Evolutionary conservation across 345 rosid species (phyloP), one percentile per base, ranked within the genome.

Genomic region (Populus davidiana): DNA sequence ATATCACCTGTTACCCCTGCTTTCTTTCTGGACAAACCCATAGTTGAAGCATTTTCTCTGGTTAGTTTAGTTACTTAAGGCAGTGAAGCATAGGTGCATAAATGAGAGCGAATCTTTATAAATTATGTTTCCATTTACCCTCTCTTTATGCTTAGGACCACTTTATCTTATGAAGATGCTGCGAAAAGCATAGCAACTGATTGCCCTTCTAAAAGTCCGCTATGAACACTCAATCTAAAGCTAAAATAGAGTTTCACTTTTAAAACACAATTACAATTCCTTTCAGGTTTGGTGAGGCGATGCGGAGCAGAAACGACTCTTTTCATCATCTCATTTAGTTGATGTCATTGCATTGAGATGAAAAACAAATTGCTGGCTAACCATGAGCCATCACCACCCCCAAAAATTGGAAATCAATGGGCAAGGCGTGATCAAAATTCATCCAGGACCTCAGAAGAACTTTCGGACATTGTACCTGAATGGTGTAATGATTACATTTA

Each of bases 281-380:
- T 72, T 59, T 31, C 80, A 76, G 80, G 80, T 44, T 76, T 12
- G 14, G 17, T 35, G 74, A 63, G 78, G 79, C 10, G 25, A 50
- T 35, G 47, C 35, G 2, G 44, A 50, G 56, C 61, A 29, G 62
- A 27, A 65, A 67, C 47, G 14, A 39, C n/a, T n/a, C n/a, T n/a
- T n/a, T n/a, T n/a, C n/a, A n/a, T n/a, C n/a, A n/a, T n/a, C 16
- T 71, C 8, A 5, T 70, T 65, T 54, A 50, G 41, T 13, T 21
- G 59, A 49, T 72, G 52, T 59, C 65, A 23, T 16, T 64, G 41
- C 47, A 17, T 67, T 21, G 49, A 62, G 41, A 49, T 29, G 72
- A 29, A 33, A 64, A 54, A 11, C 35, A 52, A 25, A 14, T 29
- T 0, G 54, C 23, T 27, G 25, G 4, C 31, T 49, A 5, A 20